Evolutionary conservation across 2,329 filamentous ascomycete species (phyloP).

Genomic region (Phyllosticta citriasiana): DNA sequence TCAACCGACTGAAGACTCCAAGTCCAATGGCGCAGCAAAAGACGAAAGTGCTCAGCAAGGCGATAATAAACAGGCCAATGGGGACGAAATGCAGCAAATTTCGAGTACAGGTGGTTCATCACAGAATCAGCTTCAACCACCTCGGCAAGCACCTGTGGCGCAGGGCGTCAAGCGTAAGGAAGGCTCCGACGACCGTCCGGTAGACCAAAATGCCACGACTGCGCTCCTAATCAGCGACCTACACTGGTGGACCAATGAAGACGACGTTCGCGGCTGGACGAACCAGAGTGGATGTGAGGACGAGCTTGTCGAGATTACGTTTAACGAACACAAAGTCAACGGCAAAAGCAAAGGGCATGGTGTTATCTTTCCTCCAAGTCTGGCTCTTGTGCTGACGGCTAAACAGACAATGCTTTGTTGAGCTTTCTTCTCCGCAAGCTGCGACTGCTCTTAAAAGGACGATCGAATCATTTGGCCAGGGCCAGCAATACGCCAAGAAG

Average conservation of each 20-base stretch:
- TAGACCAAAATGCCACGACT: constrained; percentile 51
- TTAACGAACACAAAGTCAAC: constrained; percentile 98
- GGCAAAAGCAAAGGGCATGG: constrained; percentile 94
- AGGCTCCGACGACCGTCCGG: constrained; percentile 40
- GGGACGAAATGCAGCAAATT: constrained; percentile 32
- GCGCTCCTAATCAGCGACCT: constrained; percentile 82
- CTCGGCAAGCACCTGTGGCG: constrained; percentile 36
- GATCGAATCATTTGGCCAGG: constrained; percentile 57
- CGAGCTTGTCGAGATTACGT: constrained; percentile 85
- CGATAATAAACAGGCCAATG: constrained; percentile 18
- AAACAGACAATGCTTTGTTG: constrained; percentile 66
- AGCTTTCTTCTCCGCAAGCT: constrained; percentile 74
- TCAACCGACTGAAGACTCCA: constrained; percentile 12
- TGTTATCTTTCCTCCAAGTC: not conserved
- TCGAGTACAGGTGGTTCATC: constrained; percentile 33
- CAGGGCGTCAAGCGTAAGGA: constrained; percentile 56
- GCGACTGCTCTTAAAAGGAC: constrained; percentile 75
- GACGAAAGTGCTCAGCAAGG: constrained; percentile 13
- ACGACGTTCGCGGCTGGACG: constrained; percentile 83
- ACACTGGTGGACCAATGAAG: constrained; percentile 88
- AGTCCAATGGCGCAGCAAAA: constrained; percentile 17
- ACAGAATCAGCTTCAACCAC: constrained; percentile 25
- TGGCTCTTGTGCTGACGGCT: not conserved
- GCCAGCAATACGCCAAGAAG: constrained; percentile 52
- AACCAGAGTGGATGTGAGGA: constrained; percentile 70